phyloP scores from a whole-genome alignment of 2,329 filamentous ascomycete species.

The Cordyceps militaris region DNA sequence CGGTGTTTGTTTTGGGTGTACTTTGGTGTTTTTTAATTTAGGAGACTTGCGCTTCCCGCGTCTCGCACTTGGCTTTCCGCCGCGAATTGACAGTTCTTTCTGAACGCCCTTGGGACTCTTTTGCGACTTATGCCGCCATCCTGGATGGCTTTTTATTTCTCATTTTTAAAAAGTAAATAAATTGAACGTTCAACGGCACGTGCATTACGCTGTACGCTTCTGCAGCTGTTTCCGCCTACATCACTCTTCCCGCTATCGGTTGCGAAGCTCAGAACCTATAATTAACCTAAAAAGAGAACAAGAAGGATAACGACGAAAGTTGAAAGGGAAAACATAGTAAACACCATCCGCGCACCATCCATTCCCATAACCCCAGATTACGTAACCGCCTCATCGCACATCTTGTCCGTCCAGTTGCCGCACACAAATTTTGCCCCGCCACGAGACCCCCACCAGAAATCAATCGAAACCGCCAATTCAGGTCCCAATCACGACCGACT shows the following conservation, averaged over 20 bases:
- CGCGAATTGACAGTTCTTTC: too few species aligned
- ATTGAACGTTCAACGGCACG: too few species aligned
- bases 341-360: neutral
- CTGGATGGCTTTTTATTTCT: neutral
- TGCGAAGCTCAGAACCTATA: too few species aligned
- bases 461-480: neutral
- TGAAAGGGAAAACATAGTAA: neutral
- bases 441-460: conserved; percentile 13
- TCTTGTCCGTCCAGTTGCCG: neutral
- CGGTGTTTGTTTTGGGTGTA: too few species aligned
- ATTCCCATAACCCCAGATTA: conserved; percentile 10
- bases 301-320: neutral
- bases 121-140: neutral
- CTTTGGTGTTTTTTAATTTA: too few species aligned
- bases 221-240: too few species aligned
- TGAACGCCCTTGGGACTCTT: too few species aligned
- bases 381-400: neutral
- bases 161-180: neutral
- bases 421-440: conserved; percentile 15
- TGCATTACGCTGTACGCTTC: too few species aligned
- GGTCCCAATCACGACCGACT: conserved; percentile 3
- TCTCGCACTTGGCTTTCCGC: neutral
- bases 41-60: too few species aligned
- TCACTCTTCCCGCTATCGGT: too few species aligned
- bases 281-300: too few species aligned